phyloP scores from a whole-genome alignment of 495 filamentous ascomycete species.

The Chlorociboria aeruginascens region DNA sequence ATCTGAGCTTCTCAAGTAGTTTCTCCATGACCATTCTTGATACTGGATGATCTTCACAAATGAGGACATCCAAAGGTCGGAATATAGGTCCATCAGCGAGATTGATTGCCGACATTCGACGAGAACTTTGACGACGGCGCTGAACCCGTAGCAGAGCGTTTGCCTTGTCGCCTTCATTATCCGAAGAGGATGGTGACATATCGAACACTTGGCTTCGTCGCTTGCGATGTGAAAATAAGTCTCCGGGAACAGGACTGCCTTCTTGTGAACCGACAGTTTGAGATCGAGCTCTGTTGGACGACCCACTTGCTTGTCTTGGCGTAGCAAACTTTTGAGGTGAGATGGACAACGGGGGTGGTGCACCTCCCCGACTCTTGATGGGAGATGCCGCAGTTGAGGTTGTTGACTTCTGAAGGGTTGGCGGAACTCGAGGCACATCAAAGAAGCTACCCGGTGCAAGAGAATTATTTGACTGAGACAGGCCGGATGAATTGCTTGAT shows the following conservation, averaged over 20 bases:
- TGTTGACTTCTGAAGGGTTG: conserved; percentile 44
- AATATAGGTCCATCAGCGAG: conserved; percentile 74
- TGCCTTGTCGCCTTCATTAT: conserved; percentile 86
- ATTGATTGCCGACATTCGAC: conserved; percentile 81
- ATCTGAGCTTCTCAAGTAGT: conserved; percentile 84
- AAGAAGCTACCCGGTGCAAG: conserved; percentile 65
- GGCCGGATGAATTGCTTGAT: conserved; percentile 74
- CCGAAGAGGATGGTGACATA: conserved; percentile 92
- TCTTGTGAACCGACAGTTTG: conserved; percentile 93
- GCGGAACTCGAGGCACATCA: conserved; percentile 51
- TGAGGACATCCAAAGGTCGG: conserved; percentile 82
- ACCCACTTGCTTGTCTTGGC: conserved; percentile 32
- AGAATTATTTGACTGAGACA: conserved; percentile 62
- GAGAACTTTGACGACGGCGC: conserved; percentile 77
- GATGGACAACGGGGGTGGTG: conserved; percentile 34
- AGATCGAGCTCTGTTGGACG: conserved; percentile 57
- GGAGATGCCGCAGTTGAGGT: conserved; percentile 60
- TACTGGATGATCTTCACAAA: conserved; percentile 98
- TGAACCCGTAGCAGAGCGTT: conserved; percentile 92
- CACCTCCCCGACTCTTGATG: conserved; percentile 51
- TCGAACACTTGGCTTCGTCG: conserved; percentile 90
- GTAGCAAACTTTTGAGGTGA: conserved; percentile 39
- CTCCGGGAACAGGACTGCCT: conserved; percentile 54
- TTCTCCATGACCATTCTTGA: conserved; percentile 95
- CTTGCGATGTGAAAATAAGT: conserved; percentile 74